These are phyloP conservation scores for Sclerotinia sclerotiorum DNA, from an alignment of 2,329 filamentous ascomycete genomes.

Conservation along the genomic window DNA sequence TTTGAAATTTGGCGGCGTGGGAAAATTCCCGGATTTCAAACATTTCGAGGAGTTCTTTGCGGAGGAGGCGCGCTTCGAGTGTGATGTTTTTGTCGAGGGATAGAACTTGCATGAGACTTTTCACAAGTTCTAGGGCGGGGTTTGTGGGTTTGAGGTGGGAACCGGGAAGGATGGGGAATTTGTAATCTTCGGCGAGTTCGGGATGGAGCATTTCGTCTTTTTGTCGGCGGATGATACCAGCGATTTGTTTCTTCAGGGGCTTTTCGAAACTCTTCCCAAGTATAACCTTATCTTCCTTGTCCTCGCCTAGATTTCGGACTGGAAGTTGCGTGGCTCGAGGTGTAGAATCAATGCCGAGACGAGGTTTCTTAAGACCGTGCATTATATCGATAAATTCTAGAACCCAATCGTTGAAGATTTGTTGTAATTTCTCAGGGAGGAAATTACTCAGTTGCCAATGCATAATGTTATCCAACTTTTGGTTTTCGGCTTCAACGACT, in stretches of 20 bases:
- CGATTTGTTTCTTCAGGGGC: slow-evolving; percentile 85
- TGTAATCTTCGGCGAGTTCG: slow-evolving; percentile 82
- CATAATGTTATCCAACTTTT: slow-evolving; percentile 89
- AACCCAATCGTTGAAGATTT: slow-evolving; percentile 87
- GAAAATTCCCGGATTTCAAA: slow-evolving; percentile 96
- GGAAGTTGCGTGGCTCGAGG: slow-evolving; percentile 60
- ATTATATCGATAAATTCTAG: slow-evolving; percentile 94
- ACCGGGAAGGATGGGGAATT: slow-evolving; percentile 77
- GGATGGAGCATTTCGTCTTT: slow-evolving; percentile 87
- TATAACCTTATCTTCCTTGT: slow-evolving; percentile 60
- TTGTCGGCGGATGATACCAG: slow-evolving; percentile 77
- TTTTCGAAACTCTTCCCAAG: slow-evolving; percentile 83
- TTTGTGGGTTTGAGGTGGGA: slow-evolving; percentile 65
- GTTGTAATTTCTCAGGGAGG: slow-evolving; percentile 75
- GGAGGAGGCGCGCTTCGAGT: slow-evolving; percentile 80
- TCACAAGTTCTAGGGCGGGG: slow-evolving; percentile 86
- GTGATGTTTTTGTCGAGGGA: slow-evolving; percentile 87
- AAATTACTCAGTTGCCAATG: slow-evolving; percentile 97
- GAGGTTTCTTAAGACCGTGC: slow-evolving; percentile 77
- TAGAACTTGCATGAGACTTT: slow-evolving; percentile 88
- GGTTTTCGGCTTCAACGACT: slow-evolving; percentile 72
- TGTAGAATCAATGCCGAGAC: slow-evolving; percentile 47
- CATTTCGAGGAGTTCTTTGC: slow-evolving; percentile 83
- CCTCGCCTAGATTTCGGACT: slow-evolving; percentile 55
- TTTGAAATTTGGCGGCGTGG: slow-evolving; percentile 80